Evolutionary conservation across 257 asterid species (phyloP).

Genomic region (Fraxinus anomala): DNA sequence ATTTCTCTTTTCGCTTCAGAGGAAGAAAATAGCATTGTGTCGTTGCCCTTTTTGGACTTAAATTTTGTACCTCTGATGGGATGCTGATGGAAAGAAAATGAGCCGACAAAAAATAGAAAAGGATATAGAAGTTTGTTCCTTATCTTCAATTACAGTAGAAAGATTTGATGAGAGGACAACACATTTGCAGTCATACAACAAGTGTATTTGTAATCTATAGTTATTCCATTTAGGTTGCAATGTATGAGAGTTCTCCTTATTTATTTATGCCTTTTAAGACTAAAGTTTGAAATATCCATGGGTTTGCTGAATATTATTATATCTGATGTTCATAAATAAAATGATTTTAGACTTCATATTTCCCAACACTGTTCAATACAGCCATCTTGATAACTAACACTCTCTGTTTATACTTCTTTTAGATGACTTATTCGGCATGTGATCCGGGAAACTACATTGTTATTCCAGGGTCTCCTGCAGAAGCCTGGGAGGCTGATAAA

Average conservation of each 20-base stretch:
- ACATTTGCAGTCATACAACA: background rate
- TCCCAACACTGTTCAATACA: background rate
- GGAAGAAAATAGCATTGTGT: background rate
- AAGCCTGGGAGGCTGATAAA: slow-evolving; percentile 64
- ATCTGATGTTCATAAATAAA: background rate
- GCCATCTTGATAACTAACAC: background rate
- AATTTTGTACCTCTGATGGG: background rate
- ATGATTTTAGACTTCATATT: background rate
- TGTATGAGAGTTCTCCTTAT: background rate
- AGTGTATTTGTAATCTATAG: background rate
- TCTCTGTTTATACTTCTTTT: slow-evolving; percentile 33
- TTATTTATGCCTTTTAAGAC: background rate
- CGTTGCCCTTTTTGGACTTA: background rate
- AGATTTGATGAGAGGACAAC: background rate
- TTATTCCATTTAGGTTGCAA: background rate
- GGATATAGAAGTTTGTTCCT: background rate
- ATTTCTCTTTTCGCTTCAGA: background rate
- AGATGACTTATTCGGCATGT: slow-evolving; percentile 73
- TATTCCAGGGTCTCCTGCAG: slow-evolving; percentile 82
- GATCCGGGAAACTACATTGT: slow-evolving; percentile 93
- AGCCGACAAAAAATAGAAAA: background rate
- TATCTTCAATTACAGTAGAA: background rate
- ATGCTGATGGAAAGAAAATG: background rate
- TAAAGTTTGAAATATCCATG: background rate
- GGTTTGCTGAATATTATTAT: background rate